Evolutionary conservation across 345 rosid species (phyloP).

Genomic region (Eucalyptus curtisii): DNA sequence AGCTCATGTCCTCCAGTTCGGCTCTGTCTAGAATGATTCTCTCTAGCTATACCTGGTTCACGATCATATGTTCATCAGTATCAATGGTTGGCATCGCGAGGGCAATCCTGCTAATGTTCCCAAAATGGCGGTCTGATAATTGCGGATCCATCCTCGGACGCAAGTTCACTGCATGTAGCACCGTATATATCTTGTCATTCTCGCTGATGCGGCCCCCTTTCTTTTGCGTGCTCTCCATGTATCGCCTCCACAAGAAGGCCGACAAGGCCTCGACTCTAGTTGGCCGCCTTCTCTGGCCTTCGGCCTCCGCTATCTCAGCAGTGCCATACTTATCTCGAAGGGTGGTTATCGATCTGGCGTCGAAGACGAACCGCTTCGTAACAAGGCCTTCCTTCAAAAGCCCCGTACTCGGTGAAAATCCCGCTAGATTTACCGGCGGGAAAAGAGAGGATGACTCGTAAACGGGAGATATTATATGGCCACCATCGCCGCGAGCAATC

Average conservation of each 20-base stretch:
- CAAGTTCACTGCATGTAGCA: conserved; percentile 2
- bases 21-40: neutral
- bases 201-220: neutral
- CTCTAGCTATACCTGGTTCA: neutral
- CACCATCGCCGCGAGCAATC: neutral
- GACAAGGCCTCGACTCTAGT: conserved; percentile 15
- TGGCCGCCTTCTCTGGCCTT: neutral
- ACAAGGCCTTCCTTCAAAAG: neutral
- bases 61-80: neutral
- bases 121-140: neutral
- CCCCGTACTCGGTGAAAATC: neutral
- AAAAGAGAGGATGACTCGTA: neutral
- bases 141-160: conserved; percentile 8
- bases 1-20: neutral
- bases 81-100: neutral
- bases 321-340: neutral
- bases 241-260: conserved; percentile 8
- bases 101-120: conserved; percentile 8
- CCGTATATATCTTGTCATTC: neutral
- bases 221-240: neutral
- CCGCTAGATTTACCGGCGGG: neutral
- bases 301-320: neutral
- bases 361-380: neutral
- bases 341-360: neutral
- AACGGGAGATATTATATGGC: neutral